Evolutionary conservation across 306 rosid genomes (phyloP).

Genomic region (Begonia fuchsioides): DNA sequence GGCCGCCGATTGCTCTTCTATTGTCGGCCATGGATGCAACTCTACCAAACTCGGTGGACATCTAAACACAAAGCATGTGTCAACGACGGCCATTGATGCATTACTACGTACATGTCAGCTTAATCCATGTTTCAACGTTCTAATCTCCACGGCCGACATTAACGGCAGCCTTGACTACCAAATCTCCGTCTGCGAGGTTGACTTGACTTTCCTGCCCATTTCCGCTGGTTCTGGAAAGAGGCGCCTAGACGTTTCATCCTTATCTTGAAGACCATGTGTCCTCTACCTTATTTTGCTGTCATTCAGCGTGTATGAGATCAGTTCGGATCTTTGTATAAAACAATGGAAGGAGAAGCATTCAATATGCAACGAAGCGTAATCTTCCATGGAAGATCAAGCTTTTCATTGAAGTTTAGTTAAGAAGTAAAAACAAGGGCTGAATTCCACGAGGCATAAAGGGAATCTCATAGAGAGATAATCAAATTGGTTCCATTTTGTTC

Average conservation of each 20-base stretch:
- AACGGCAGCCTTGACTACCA: constrained; percentile 28
- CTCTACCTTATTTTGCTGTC: not conserved
- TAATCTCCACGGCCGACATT: constrained; percentile 30
- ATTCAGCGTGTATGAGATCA: no score
- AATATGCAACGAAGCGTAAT: no score
- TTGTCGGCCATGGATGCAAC: no score
- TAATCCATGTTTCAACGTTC: constrained; percentile 61
- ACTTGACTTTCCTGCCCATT: constrained; percentile 51
- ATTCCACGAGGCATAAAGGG: not conserved
- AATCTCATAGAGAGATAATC: not conserved
- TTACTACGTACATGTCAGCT: constrained; percentile 59
- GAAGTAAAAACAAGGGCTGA: not conserved
- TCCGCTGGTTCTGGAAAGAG: constrained; percentile 23
- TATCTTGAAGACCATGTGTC: not conserved
- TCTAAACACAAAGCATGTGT: no score
- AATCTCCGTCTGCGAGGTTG: constrained; percentile 37
- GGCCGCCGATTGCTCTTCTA: no score
- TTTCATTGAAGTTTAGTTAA: no score
- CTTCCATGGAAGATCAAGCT: no score
- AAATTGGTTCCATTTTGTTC: not conserved
- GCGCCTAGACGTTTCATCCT: not conserved
- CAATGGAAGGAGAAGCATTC: no score
- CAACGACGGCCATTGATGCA: no score
- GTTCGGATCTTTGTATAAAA: no score
- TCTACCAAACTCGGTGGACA: no score